phyloP scores from a whole-genome alignment of 306 rosid genomes.

The Elaeagnus macrophylla region DNA sequence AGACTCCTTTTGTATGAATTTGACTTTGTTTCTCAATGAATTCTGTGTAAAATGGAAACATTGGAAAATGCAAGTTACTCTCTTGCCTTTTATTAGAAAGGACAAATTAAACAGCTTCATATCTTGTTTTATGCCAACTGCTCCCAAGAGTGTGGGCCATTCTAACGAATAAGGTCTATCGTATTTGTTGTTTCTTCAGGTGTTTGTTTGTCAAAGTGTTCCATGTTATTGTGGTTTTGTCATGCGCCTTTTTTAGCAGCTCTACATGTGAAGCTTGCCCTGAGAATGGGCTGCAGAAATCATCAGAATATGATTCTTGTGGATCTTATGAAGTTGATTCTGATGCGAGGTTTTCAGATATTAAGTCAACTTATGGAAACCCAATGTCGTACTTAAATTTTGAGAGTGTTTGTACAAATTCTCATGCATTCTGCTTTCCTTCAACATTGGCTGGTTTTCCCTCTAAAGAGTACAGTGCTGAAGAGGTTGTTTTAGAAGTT shows the following conservation, averaged over 20 bases:
- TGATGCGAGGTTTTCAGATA: slow-evolving; percentile 26
- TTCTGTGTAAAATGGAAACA: no score
- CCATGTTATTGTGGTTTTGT: slow-evolving; percentile 41
- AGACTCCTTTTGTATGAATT: no score
- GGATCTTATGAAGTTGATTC: slow-evolving; percentile 27
- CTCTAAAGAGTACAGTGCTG: slow-evolving; percentile 19
- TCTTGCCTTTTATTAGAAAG: no score
- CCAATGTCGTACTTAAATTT: slow-evolving; percentile 23
- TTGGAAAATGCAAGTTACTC: no score
- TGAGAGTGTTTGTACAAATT: slow-evolving; percentile 42
- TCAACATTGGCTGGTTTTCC: slow-evolving; percentile 53
- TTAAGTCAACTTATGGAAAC: slow-evolving; percentile 22
- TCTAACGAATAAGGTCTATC: slow-evolving; percentile 15
- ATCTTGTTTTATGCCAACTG: background rate
- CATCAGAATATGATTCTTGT: slow-evolving; percentile 40
- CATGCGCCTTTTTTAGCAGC: slow-evolving; percentile 29
- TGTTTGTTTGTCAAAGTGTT: slow-evolving; percentile 31
- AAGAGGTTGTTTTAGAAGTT: slow-evolving; percentile 32
- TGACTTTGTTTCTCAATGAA: no score
- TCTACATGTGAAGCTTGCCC: slow-evolving; percentile 41
- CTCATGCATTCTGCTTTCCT: slow-evolving; percentile 71
- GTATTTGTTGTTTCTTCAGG: slow-evolving; percentile 43
- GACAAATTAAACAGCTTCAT: background rate
- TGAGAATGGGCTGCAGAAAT: slow-evolving; percentile 32
- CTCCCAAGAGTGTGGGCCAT: slow-evolving; percentile 13